Evolutionary conservation across 768 basidiomycete species (phyloP).

Genomic region (Melanogaster broomeanus): DNA sequence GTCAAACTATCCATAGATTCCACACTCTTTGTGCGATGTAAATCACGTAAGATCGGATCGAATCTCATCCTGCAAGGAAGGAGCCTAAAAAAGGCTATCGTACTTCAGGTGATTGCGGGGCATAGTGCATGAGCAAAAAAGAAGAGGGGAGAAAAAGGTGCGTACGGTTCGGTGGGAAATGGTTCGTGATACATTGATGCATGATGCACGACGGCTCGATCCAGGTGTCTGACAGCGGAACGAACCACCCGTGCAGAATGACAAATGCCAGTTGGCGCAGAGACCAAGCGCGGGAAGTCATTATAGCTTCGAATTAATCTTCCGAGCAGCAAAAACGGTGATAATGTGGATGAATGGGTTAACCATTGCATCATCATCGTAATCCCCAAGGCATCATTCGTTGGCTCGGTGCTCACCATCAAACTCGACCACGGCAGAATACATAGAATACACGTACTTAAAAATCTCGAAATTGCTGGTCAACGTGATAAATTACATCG

Average conservation of each 20-base stretch:
- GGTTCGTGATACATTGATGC: no score
- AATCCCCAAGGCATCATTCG: conserved; percentile 6
- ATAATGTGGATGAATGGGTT: conserved; percentile 36
- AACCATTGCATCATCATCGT: conserved; percentile 41
- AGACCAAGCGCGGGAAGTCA: conserved; percentile 45
- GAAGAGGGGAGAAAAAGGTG: neutral
- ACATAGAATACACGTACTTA: conserved; percentile 10
- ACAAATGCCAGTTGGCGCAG: neutral
- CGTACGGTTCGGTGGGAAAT: neutral
- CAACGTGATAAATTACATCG: conserved; percentile 9
- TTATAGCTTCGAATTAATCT: conserved; percentile 55
- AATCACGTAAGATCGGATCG: neutral
- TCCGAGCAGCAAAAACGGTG: conserved; percentile 36
- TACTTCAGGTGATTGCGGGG: neutral
- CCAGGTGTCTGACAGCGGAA: conserved; percentile 62
- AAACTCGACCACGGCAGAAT: neutral
- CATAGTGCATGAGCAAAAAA: no score
- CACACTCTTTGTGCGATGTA: conserved; percentile 5
- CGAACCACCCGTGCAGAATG: conserved; percentile 49
- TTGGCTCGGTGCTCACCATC: conserved; percentile 21
- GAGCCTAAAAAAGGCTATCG: neutral
- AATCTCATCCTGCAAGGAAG: neutral
- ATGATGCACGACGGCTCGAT: neutral
- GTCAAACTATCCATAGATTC: no score
- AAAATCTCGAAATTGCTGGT: neutral